Evolutionary conservation across 2,329 filamentous ascomycete genomes (phyloP), one percentile per base, ranked within the genome.

Genomic region (Nothopassalora personata): DNA sequence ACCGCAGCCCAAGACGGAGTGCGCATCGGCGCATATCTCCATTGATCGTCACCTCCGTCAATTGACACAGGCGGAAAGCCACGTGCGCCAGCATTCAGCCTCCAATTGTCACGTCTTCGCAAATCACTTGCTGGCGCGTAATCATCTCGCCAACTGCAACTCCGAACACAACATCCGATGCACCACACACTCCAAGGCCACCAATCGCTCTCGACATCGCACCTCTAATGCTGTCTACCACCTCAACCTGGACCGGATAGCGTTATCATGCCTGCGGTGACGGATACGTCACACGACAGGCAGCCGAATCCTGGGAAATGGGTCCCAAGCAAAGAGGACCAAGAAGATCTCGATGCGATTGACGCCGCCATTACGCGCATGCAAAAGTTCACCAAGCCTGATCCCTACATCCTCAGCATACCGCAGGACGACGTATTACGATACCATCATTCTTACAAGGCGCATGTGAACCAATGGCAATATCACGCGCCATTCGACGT

Each of bases 401-500:
- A 76, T 55, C 78, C 78, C 10, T 80, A 80, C 58, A 73, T 79
- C 47, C 69, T 79, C 50, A 78, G 77, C 5, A 77, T 79, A n/a
- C 77, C 77, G 11, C 77, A 77, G 31, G 70, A 79, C 54, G 62
- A 63, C 39, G 66, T 76, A 48, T 73, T 73, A 4, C 66, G 67
- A 46, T 80, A 77, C 63, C 72, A 72, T 56, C 75, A 79, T 58
- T 68, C 71, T 55, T 75, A 75, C n/a, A 69, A 70, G 36, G 71
- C 60, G 68, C 76, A 67, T 68, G 73, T 59, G 65, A 70, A 60
- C 10, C 59, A 69, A 59, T 80, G 77, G 77, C 75, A 74, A 61
- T 60, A 65, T 31, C 76, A 80, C 57, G 80, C 79, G 2, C 79
- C 83, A 4, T 87, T 86, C 71, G 72, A 74, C 53, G 72, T 71